Evolutionary conservation across 148 eudicot genomes (phyloP), one percentile per base, ranked within the genome.

Genomic region (Chenopodium berlandieri): DNA sequence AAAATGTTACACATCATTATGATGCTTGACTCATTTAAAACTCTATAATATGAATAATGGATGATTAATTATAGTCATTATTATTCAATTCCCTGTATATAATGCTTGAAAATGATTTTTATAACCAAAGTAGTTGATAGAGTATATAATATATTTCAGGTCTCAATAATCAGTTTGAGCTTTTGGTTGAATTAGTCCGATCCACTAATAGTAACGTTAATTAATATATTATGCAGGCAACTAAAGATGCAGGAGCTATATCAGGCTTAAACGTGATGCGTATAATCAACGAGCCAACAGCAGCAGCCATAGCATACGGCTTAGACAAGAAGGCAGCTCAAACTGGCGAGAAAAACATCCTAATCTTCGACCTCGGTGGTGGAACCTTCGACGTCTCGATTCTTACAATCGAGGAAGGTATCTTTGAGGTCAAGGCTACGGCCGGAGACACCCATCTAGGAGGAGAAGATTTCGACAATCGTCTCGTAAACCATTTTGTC

Each of bases 401-500:
- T 12, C 63, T 81, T n/a, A 63, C 83, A 1, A 81, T 81, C 22
- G 83, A 81, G n/a, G 83, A 81, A 54, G 83, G 83, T 12, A 81
- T 81, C 3, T 81, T 81, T 2, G 83, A 81, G 50, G 83, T 81
- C 20, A 81, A 81, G 63, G 71, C 83, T 3, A 81, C 83, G 11
- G 83, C 83, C 0, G 83, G 83, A 0, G 83, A 81, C 2, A 81
- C 83, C 25, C 83, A 81, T 48, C 83, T 81, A 2, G 83, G 83
- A 9, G 83, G 83, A 19, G 83, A 81, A 40, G 73, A 81, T 11
- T 81, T 81, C 1, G 83, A 81, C 12, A 74, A 81, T 37, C 4
- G 83, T 3, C 5, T 81, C 22, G 83, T 81, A 12, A 81, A 81
- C 7, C 83, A 81, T 27, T 81, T 81, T 74, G 83, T 32, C 8